Base-by-base conservation (phyloP, 2,329 filamentous ascomycete species). In the Calonectria hongkongensis region DNA sequence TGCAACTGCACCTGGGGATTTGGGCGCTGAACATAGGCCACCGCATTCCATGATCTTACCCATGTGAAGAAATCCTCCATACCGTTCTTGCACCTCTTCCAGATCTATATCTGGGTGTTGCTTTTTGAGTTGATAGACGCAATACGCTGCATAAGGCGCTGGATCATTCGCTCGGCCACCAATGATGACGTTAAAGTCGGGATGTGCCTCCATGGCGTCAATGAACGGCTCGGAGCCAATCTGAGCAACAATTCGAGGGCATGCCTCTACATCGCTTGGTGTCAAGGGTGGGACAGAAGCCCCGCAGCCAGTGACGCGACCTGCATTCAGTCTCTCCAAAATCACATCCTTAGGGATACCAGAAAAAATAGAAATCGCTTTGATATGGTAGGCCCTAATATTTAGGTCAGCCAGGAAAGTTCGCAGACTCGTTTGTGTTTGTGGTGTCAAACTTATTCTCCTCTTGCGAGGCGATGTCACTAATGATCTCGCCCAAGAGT, bases 41-140 rank as follows among this genome's bases (percentile, higher is more conserved):
- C 88, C 88, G 25, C 88, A 90, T 74, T 90, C 89, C 80, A 90
- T 83, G 12, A 90, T 87, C 81, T 91, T 86, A 0, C 87, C 89
- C 87, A 90, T 89, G 74, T 90, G 88, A 9, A 82, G 82, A 41
- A 86, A 85, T 0, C 83, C 83, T 0, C 86, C 87, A 2, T 80
- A 58, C 0, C 71, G 73, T 0, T 71, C 70, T 6, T 75, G 60
- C 0, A 78, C 45, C 0, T 64, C 39, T 5, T 48, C 48, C 0
- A 13, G 5, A 0, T 25, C 48, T 0, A 73, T 43, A 1, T 58
- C 18, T 0, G 13, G 66, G 5, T 68, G 27, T 18, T 78, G 76
- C 0, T 45, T 64, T 54, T 67, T 75, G 0, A 79, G 62, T 5
- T 79, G 77, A 1, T 74, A 50, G 0, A 58, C 36, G 0, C 72